Percentiles rank a stretch among this genome's conserved stretches.
phyloP scores from a whole-genome alignment of 2,329 filamentous ascomycete species.

The Tolypocladium album region DNA sequence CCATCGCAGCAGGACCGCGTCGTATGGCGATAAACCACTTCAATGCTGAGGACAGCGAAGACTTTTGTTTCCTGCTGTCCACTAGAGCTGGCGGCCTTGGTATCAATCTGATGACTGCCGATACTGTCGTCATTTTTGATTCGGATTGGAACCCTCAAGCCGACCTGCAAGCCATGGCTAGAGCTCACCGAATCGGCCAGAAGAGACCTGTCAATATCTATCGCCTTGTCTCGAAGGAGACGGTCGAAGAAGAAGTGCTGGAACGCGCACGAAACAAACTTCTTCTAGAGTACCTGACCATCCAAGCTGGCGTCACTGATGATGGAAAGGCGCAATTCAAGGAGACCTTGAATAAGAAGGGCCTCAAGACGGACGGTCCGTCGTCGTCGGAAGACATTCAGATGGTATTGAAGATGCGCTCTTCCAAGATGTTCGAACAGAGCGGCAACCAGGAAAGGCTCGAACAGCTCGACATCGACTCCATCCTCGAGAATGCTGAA shows the following conservation, averaged over 20 bases:
- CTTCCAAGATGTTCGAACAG: conserved; percentile 99
- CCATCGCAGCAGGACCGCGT: conserved; percentile 77
- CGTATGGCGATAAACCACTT: conserved; percentile 97
- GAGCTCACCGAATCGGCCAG: conserved; percentile 94
- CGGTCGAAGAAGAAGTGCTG: conserved; percentile 93
- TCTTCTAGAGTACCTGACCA: conserved; percentile 92
- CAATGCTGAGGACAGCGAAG: conserved; percentile 89
- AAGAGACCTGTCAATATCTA: conserved; percentile 95
- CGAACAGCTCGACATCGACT: conserved; percentile 95
- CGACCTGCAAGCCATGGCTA: conserved; percentile 95
- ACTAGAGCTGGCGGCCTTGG: conserved; percentile 94
- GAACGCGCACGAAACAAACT: conserved; percentile 96
- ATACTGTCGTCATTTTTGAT: conserved; percentile 95
- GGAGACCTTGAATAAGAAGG: conserved; percentile 69
- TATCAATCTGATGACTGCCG: conserved; percentile 97
- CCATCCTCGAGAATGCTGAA: conserved; percentile 92
- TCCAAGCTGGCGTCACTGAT: conserved; percentile 92
- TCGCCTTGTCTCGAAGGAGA: conserved; percentile 93
- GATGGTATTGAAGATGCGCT: conserved; percentile 89
- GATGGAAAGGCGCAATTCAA: conserved; percentile 74
- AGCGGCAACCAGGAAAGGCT: conserved; percentile 93
- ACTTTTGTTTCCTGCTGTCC: conserved; percentile 93
- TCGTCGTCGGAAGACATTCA: conserved; percentile 92
- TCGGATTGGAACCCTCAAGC: conserved; percentile 99
- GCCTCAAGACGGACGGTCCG: conserved; percentile 64